Evolutionary conservation across 805 yeast genomes (phyloP).

Genomic region (Wickerhamomyces mucosus): DNA sequence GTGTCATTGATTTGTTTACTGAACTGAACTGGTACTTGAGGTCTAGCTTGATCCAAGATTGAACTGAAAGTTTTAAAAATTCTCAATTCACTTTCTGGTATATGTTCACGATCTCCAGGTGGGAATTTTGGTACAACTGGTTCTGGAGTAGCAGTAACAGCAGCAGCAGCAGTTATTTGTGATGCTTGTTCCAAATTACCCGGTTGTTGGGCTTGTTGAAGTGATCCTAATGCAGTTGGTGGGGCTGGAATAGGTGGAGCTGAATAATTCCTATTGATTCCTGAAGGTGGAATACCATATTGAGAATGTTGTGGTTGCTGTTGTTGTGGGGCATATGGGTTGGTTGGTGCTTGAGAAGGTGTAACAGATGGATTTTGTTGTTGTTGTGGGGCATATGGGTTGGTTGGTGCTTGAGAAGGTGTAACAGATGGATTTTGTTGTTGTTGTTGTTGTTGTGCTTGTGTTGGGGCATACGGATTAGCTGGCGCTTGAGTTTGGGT

Average conservation of each 20-base stretch:
- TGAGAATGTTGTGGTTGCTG: background rate
- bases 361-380: conserved; percentile 31
- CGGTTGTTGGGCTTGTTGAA: no score
- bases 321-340: conserved; percentile 17
- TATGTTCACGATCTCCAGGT: conserved; percentile 59
- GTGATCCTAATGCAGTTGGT: conserved; percentile 22
- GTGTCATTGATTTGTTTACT: conserved; percentile 69
- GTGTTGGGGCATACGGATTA: conserved; percentile 25
- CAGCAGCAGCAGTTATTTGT: conserved; percentile 11
- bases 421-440: conserved; percentile 31
- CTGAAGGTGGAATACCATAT: conserved; percentile 4
- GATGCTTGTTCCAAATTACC: no score
- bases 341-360: conserved; percentile 19
- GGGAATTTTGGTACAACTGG: conserved; percentile 31
- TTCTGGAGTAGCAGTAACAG: conserved; percentile 6
- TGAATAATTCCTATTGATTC: no score
- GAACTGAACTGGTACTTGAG: conserved; percentile 66
- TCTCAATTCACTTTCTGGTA: conserved; percentile 47
- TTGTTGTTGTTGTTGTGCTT: conserved; percentile 12
- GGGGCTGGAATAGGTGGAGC: no score
- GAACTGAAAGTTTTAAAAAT: conserved; percentile 47
- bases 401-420: conserved; percentile 19
- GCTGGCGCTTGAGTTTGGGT: conserved; percentile 12
- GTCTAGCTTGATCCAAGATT: conserved; percentile 54
- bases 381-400: conserved; percentile 26